Base-by-base conservation (phyloP, 1,139 yeast genomes). In the Blastobotrys buckinghamii region DNA sequence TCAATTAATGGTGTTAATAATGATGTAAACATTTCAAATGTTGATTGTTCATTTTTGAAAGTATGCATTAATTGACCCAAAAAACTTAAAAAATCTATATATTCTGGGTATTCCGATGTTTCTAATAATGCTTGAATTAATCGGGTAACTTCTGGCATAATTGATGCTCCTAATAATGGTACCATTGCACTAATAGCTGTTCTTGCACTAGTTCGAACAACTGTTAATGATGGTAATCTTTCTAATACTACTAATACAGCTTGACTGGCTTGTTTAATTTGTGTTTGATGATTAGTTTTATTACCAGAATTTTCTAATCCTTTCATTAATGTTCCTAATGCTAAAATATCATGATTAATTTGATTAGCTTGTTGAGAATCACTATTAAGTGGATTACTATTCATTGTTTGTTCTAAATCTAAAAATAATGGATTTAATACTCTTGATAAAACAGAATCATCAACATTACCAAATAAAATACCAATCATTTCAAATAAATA, bases 111-210 rank as follows among this genome's bases (percentile, higher is more conserved):
- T 53, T 77, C 79, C 59, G 79, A 76, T 43, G 77, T 79, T n/a
- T 85, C 77, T 63, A 94, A 74, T 46, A 86, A 72, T n/a, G 84
- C 72, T 2, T 86, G 78, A 51, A 92, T 79, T 51, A 90, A 75
- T 60, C 88, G 82, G 51, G 84, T 82, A 63, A 87, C 74, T 61
- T 81, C 85, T 43, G 65, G 66, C 39, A 81, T 72, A 52, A 82
- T 71, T 13, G 69, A 69, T 30, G 72, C 71, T 50, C 81, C 81
- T 55, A 90, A 71, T 33, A 90, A 73, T 19, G 95, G 89, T 49
- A 89, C 83, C 54, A 94, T 75, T 54, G 97, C 77, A 4, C 96
- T 87, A 68, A 90, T 83, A 20, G 96, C 79, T 65, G 86, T 87
- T 58, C 97, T 77, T 1, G 94, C 75, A 4, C 96, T 84, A 55